These are phyloP conservation scores for Sporothrix inflata DNA, from an alignment of 2,329 filamentous ascomycete species.

Conservation along the genomic window DNA sequence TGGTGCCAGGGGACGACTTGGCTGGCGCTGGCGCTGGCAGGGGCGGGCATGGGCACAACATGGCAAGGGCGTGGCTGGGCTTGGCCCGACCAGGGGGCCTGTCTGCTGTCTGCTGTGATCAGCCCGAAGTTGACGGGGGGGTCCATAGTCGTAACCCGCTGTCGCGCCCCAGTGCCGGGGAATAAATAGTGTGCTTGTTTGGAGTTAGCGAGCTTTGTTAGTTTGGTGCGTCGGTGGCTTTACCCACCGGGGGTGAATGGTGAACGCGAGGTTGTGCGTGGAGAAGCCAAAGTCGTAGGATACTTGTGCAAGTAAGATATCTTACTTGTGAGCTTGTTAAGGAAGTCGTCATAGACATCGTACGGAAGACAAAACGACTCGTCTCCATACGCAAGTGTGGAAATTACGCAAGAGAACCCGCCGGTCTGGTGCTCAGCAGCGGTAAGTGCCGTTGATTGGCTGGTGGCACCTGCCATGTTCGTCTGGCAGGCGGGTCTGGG, in stretches of 20 bases:
- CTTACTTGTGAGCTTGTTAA: no score
- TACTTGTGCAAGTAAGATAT: no score
- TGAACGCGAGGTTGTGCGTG: background rate
- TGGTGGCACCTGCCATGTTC: background rate
- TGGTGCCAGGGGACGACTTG: background rate
- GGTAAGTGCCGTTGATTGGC: constrained; percentile 1
- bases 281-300: background rate
- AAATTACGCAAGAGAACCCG: constrained; percentile 13
- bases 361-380: background rate
- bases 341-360: background rate
- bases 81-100: background rate
- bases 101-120: background rate
- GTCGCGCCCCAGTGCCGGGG: background rate
- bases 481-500: background rate
- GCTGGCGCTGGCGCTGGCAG: background rate
- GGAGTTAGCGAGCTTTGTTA: constrained; percentile 12
- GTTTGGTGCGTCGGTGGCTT: background rate
- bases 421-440: background rate
- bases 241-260: background rate
- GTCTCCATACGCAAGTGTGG: background rate
- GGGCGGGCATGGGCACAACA: background rate
- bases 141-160: background rate
- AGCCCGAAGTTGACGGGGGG: background rate
- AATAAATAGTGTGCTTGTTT: background rate
- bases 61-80: background rate